Conservation (phyloP, 2,329 filamentous ascomycete species). For the Epichloe uncinata region DNA sequence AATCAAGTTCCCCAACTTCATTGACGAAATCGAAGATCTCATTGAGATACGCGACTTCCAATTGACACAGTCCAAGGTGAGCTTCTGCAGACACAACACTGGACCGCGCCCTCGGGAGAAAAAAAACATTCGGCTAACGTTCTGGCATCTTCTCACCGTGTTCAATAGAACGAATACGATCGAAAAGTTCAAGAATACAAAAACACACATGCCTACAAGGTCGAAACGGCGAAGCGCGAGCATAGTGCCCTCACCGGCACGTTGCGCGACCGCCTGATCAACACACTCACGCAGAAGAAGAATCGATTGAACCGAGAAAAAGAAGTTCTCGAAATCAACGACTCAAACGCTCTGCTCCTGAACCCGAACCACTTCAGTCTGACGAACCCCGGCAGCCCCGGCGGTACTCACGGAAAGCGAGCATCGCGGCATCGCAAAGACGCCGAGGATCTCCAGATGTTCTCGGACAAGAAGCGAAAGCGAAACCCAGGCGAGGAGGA, state of each 20-base stretch:
- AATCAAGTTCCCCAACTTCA: constrained; percentile 72
- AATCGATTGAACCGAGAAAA: constrained; percentile 51
- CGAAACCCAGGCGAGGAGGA: constrained; percentile 47
- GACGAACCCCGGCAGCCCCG: constrained; percentile 49
- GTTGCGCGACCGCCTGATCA: constrained; percentile 53
- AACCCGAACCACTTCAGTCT: constrained; percentile 57
- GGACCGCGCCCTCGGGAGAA: no score
- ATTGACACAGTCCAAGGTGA: constrained; percentile 67
- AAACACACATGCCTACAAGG: constrained; percentile 46
- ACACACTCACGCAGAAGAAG: constrained; percentile 51
- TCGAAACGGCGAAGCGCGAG: constrained; percentile 49
- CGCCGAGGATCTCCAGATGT: constrained; percentile 42
- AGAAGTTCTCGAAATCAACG: constrained; percentile 53
- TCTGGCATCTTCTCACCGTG: neutral
- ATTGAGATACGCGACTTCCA: constrained; percentile 80
- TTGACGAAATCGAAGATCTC: constrained; percentile 74
- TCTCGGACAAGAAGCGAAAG: constrained; percentile 50
- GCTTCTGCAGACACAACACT: constrained; percentile 15
- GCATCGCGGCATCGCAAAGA: constrained; percentile 48
- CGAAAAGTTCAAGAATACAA: constrained; percentile 46
- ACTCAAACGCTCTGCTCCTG: constrained; percentile 50
- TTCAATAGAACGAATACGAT: constrained; percentile 44
- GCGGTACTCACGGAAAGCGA: constrained; percentile 49
- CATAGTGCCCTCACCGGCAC: constrained; percentile 45
- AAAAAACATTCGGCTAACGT: neutral